Evolutionary conservation across 2,329 filamentous ascomycete species (phyloP), one percentile per base, ranked within the genome.

Genomic region (Ceratocystis variospora): DNA sequence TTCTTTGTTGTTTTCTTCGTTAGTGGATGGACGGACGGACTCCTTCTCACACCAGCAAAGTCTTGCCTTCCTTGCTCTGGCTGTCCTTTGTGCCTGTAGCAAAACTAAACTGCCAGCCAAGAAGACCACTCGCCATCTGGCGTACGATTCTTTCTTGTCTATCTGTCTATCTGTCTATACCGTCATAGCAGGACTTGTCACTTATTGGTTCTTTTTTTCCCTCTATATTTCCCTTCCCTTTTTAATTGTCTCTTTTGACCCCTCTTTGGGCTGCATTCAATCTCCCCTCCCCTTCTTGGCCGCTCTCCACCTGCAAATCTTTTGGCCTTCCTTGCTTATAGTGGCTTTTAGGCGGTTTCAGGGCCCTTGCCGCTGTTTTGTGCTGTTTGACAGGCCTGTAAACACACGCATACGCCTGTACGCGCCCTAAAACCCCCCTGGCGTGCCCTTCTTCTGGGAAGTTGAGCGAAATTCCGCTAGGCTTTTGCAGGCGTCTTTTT

Each of bases 211-310:
- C 37, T 17, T 46, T 4, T 15, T 33, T 28, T 22, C 61, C 41
- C 8, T 46, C 48, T 48, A 8, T 28, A 17, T 63, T 63, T 31
- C 25, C 19, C 22, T 48, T 63, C 5, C 31, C 6, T 63, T 48
- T 22, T 62, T n/a, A 12, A 17, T 63, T 50, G 28, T 31, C n/a
- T 62, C n/a, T 25, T 50, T 25, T 28, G 28, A 63, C 61, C 61
- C 61, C 61, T 63, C 61, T 63, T 63, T 63, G 61, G 61, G 61
- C 61, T 63, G 55, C 55, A 53, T 53, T 25, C 37, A 12, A 37
- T 33, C 55, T 59, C 55, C 55, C 28, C 25, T 6, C 17, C 17
- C 55, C 12, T 31, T 15, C 22, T 10, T 15, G 12, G 8, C 10
- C 28, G 25, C 53, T 31, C 55, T 37, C 55, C 55, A 33, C 55